These are phyloP conservation scores for Quercus alba DNA, from an alignment of 306 rosid genomes.

Conservation along the genomic window DNA sequence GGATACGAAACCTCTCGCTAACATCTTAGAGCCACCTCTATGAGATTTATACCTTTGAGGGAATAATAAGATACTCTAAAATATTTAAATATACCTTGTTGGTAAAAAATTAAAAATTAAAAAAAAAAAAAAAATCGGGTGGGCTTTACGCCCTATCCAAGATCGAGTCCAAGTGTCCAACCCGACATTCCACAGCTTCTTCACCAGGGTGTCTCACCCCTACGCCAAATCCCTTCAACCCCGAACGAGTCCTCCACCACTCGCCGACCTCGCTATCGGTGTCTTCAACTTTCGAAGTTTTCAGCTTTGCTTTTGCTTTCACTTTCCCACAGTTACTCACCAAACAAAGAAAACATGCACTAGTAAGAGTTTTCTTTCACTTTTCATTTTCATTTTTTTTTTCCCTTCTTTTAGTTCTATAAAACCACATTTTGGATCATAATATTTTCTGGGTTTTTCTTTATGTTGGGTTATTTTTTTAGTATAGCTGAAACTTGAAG, in stretches of 20 bases:
- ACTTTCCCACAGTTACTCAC: not conserved
- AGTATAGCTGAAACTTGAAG: not conserved
- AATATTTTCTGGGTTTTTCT: not conserved
- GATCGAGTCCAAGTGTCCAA: too few species aligned
- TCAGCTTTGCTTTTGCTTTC: not conserved
- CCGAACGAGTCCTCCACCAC: too few species aligned
- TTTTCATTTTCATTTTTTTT: not conserved
- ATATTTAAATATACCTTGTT: too few species aligned
- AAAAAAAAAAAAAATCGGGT: too few species aligned
- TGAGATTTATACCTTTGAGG: accelerated
- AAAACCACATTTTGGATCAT: not conserved
- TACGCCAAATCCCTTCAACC: too few species aligned
- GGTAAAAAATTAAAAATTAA: too few species aligned
- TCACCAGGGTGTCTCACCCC: too few species aligned
- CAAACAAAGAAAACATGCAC: not conserved
- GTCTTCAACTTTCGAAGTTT: not conserved
- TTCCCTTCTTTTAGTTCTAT: not conserved
- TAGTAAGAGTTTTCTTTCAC: not conserved
- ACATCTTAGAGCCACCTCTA: accelerated
- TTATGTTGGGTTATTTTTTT: not conserved
- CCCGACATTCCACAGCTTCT: too few species aligned
- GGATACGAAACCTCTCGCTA: accelerated
- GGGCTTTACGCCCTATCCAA: too few species aligned
- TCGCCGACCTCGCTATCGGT: too few species aligned
- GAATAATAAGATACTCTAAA: too few species aligned